phyloP scores from a whole-genome alignment of 2,329 filamentous ascomycete species.

The Xylaria sp. region DNA sequence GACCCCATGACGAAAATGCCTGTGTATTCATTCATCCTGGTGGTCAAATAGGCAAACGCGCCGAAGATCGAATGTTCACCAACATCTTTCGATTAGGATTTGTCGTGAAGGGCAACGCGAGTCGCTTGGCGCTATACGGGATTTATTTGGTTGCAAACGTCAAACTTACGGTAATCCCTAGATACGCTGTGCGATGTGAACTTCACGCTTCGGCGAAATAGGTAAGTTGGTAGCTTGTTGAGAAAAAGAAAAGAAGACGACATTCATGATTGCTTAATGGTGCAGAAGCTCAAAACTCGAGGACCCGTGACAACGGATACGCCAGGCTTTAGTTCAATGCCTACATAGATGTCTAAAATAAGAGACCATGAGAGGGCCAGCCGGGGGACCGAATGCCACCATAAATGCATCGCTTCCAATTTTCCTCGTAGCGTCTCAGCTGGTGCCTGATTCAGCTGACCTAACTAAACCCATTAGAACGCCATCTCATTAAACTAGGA shows the following conservation, averaged over 20 bases:
- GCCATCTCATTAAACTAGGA: conserved; percentile 32
- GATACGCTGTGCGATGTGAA: background rate
- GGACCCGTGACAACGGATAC: background rate
- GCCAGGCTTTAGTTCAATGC: background rate
- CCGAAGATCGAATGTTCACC: background rate
- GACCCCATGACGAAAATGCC: background rate
- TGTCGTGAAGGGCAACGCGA: background rate
- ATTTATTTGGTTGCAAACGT: background rate
- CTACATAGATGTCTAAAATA: background rate
- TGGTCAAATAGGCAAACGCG: background rate
- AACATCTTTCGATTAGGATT: background rate
- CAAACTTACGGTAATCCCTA: background rate
- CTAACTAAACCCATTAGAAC: conserved; percentile 7
- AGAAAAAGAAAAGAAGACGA: background rate
- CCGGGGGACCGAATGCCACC: background rate
- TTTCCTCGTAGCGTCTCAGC: conserved; percentile 8
- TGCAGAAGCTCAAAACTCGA: background rate
- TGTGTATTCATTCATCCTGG: background rate
- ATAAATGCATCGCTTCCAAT: conserved; percentile 9
- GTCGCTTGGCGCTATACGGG: background rate
- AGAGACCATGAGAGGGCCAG: background rate
- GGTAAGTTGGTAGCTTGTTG: background rate
- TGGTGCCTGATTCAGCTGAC: conserved; percentile 13
- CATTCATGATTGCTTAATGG: background rate
- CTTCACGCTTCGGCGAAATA: background rate